phyloP scores from a whole-genome alignment of 2,329 filamentous ascomycete genomes.

The Aspergillus fischeri region DNA sequence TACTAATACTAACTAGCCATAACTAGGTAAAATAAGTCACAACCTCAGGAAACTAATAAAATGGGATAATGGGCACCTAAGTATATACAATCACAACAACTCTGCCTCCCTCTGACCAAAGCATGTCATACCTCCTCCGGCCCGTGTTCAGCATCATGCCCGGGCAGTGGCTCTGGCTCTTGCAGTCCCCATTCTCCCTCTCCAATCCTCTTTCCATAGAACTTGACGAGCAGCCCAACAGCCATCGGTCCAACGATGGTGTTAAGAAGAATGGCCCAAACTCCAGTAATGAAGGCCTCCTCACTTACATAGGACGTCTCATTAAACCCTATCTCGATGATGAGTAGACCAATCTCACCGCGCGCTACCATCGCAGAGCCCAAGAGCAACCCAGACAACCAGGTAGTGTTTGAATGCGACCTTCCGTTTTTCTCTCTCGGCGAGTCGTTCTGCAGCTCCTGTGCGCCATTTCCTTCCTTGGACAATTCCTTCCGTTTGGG shows the following conservation, averaged over 20 bases:
- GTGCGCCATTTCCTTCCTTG: neutral
- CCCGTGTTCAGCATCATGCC: neutral
- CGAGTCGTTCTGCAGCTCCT: neutral
- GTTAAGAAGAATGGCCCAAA: conserved; percentile 32
- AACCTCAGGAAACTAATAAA: too few species aligned
- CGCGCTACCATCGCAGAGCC: conserved; percentile 33
- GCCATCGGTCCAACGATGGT: conserved; percentile 28
- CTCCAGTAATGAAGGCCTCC: conserved; percentile 23
- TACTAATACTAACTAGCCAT: too few species aligned
- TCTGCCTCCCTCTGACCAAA: neutral
- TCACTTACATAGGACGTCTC: conserved; percentile 40
- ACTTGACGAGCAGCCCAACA: conserved; percentile 24
- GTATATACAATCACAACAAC: too few species aligned
- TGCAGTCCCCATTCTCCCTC: conserved; percentile 27
- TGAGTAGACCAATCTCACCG: conserved; percentile 30
- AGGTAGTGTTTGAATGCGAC: conserved; percentile 4
- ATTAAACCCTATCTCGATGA: conserved; percentile 31
- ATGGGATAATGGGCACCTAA: too few species aligned
- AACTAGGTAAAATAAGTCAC: too few species aligned
- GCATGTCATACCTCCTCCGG: neutral
- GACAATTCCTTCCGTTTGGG: neutral
- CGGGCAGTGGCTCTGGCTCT: neutral
- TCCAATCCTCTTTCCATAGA: conserved; percentile 18
- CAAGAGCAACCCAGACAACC: conserved; percentile 22
- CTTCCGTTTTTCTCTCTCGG: neutral